phyloP scores from a whole-genome alignment of 768 basidiomycete genomes.

The Sporobolomyces pararoseus region DNA sequence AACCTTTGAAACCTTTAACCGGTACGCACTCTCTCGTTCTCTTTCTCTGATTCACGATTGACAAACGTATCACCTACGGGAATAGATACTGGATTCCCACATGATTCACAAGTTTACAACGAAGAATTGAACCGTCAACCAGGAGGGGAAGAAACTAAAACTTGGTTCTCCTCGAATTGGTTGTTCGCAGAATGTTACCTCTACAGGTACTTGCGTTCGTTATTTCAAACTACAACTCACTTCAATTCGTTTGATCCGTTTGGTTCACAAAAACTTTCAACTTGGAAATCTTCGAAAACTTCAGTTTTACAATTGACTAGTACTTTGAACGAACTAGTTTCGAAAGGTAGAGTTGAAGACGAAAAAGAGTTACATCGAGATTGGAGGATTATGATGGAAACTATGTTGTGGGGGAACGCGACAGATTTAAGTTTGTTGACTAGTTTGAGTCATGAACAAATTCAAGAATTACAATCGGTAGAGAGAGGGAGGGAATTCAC shows the following conservation, averaged over 20 bases:
- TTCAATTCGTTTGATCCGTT: constrained; percentile 85
- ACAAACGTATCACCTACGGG: not conserved
- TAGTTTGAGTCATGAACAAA: constrained; percentile 74
- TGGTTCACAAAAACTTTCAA: constrained; percentile 67
- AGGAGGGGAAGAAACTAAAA: constrained; percentile 54
- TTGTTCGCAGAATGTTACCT: constrained; percentile 89
- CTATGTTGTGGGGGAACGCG: constrained; percentile 78
- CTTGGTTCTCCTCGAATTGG: constrained; percentile 91
- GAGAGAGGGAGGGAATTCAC: constrained; percentile 72
- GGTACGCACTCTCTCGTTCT: constrained; percentile 53
- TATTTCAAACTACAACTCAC: constrained; percentile 62
- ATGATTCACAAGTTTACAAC: constrained; percentile 67
- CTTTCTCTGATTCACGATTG: not conserved
- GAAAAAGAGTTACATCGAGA: constrained; percentile 55
- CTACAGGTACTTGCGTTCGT: constrained; percentile 75
- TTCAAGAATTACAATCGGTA: constrained; percentile 74
- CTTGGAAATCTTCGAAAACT: constrained; percentile 60
- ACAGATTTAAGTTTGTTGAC: constrained; percentile 93
- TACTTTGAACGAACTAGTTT: constrained; percentile 64
- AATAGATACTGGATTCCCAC: constrained; percentile 26
- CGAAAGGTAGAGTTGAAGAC: constrained; percentile 55
- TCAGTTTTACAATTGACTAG: constrained; percentile 60
- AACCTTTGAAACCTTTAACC: constrained; percentile 52
- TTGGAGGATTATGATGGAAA: constrained; percentile 20
- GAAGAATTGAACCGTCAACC: constrained; percentile 57